Evolutionary conservation across 2,329 filamentous ascomycete species (phyloP), one percentile per base, ranked within the genome.

Genomic region (Hymenoscyphus linearis): DNA sequence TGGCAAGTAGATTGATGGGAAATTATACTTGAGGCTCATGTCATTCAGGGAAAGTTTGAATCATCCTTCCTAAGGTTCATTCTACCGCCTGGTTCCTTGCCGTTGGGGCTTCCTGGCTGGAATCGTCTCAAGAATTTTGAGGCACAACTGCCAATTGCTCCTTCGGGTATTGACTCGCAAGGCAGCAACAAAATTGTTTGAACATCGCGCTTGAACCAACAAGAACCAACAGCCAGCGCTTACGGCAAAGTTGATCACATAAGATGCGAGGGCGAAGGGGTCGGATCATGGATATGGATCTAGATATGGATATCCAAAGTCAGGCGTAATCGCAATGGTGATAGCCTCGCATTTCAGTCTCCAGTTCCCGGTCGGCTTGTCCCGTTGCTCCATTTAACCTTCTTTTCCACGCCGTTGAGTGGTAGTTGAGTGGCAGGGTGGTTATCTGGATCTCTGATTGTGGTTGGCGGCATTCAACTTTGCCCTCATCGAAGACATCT

Each of bases 321-420:
- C 31, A 31, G 31, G 6, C 44, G 47, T 22, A 27, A 27, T 44
- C 16, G n/a, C 25, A 25, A 52, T 31, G 40, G n/a, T 22, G 40
- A 18, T 40, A 31, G 40, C 56, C 27, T 27, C 44, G 44, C 44
- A 50, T 25, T 50, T 18, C n/a, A 50, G 9, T 50, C 13, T 50
- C 44, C 44, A 50, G 9, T 50, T 52, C 44, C 60, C 54, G 53
- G 50, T 60, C 61, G 58, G 61, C 58, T 52, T 55, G 58, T 55
- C 47, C 58, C 58, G 58, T 60, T 25, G 22, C 26, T 31, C 25
- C 55, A 26, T 31, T 31, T 12, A 50, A 50, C 44, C 44, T 57
- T 57, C 35, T 22, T 7, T n/a, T 55, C n/a, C 14, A 18, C 22
- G 12, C 18, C 9, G 13, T 36, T 18, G 34, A 37, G 35, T 55